Evolutionary conservation across 768 basidiomycete species (phyloP).

Genomic region (Chalciporus chontae): DNA sequence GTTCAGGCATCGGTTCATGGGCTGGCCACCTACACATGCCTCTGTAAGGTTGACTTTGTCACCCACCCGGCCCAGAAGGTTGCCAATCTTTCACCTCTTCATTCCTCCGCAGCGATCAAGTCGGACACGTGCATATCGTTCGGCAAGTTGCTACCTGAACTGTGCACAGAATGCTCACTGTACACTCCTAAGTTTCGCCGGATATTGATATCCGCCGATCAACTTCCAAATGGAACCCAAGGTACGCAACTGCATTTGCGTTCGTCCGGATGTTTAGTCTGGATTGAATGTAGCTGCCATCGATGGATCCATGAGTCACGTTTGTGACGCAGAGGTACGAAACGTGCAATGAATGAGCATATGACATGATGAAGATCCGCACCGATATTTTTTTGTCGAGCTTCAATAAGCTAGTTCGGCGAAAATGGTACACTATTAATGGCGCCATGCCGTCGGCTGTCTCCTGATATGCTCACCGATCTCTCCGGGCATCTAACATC

Average conservation of each 20-base stretch:
- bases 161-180: neutral
- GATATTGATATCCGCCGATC: neutral
- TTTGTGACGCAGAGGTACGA: too few species aligned
- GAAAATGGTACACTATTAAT: neutral
- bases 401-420: too few species aligned
- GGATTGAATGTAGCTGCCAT: neutral
- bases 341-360: too few species aligned
- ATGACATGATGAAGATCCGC: too few species aligned
- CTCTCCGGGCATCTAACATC: constrained; percentile 3
- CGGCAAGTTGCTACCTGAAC: constrained; percentile 11
- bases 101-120: constrained; percentile 23
- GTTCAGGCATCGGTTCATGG: neutral
- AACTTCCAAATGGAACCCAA: constrained; percentile 13
- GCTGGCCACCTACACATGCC: neutral
- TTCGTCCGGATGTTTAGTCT: neutral
- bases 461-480: constrained; percentile 6
- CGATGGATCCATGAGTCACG: too few species aligned
- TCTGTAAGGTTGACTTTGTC: neutral
- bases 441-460: neutral
- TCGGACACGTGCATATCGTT: constrained; percentile 18
- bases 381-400: too few species aligned
- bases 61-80: neutral
- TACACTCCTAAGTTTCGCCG: neutral
- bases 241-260: constrained; percentile 9
- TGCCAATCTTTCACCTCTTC: neutral